Evolutionary conservation across 768 basidiomycete species (phyloP).

Genomic region (Suillus cothurnatus): DNA sequence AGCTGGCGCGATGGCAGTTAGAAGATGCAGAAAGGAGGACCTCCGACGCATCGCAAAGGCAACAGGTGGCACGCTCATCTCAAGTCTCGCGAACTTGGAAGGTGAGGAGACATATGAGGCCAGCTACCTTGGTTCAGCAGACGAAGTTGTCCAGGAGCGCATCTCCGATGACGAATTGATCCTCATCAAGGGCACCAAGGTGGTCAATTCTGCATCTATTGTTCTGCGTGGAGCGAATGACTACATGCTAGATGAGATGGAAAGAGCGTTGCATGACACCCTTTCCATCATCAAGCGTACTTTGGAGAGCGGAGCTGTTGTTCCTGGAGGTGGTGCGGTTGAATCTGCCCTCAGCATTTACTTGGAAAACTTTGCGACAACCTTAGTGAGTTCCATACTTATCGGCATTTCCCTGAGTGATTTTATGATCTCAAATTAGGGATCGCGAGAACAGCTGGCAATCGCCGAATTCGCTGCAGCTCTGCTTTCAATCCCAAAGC

Average conservation of each 20-base stretch:
- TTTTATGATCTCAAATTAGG: slow-evolving; percentile 49
- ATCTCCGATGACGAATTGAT: slow-evolving; percentile 99
- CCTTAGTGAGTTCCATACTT: slow-evolving; percentile 62
- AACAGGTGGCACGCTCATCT: slow-evolving; percentile 91
- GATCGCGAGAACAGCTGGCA: slow-evolving; percentile 96
- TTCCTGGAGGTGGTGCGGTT: slow-evolving; percentile 96
- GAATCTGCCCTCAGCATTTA: slow-evolving; percentile 97
- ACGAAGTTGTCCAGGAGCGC: slow-evolving; percentile 95
- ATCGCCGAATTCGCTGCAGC: slow-evolving; percentile 98
- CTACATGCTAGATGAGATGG: slow-evolving; percentile 99
- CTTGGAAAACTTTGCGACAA: slow-evolving; percentile 98
- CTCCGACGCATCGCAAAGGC: slow-evolving; percentile 96
- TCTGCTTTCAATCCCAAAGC: slow-evolving; percentile 93
- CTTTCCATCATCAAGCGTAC: slow-evolving; percentile 96
- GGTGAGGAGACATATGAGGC: slow-evolving; percentile 98
- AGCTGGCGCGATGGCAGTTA: slow-evolving; percentile 98
- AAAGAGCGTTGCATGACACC: slow-evolving; percentile 92
- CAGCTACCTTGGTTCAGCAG: slow-evolving; percentile 86
- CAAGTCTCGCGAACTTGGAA: slow-evolving; percentile 92
- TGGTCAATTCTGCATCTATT: slow-evolving; percentile 91
- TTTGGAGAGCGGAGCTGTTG: slow-evolving; percentile 92
- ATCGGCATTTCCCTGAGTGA: not conserved
- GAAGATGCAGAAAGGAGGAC: slow-evolving; percentile 97
- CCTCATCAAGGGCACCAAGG: slow-evolving; percentile 96
- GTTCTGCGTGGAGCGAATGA: slow-evolving; percentile 97